These are phyloP conservation scores for Phytomonas sp. DNA, from an alignment of 208 protist genomes.

Conservation along the genomic window DNA sequence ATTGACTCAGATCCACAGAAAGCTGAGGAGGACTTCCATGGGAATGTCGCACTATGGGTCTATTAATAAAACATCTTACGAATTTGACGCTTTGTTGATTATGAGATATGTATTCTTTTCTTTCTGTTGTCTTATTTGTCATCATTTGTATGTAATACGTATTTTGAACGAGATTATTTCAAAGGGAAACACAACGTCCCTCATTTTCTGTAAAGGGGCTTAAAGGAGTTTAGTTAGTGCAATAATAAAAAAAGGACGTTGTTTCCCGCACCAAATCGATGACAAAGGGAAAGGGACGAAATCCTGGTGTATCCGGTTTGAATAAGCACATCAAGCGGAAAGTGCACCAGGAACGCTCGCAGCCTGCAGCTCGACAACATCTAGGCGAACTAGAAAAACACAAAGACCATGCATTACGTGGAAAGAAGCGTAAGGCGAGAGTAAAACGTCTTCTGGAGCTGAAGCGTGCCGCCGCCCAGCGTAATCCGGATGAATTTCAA, in stretches of 20 bases:
- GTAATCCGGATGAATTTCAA: constrained; percentile 92
- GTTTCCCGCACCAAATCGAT: constrained; percentile 17
- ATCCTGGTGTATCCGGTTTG: constrained; percentile 71
- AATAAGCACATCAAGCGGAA: constrained; percentile 87
- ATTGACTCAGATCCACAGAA: neutral
- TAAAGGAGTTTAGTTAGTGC: neutral
- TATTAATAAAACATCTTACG: neutral
- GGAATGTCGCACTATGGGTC: neutral
- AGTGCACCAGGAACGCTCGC: constrained; percentile 85
- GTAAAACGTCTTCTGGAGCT: constrained; percentile 64
- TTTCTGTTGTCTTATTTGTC: neutral
- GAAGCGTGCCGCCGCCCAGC: constrained; percentile 76
- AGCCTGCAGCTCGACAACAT: constrained; percentile 66
- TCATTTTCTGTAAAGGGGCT: neutral
- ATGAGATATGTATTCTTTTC: neutral
- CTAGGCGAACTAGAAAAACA: constrained; percentile 91
- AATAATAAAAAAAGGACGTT: neutral
- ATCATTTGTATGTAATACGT: neutral
- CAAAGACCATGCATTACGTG: constrained; percentile 87
- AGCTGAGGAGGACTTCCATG: neutral
- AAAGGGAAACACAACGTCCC: neutral
- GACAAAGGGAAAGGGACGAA: constrained; percentile 84
- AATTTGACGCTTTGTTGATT: neutral
- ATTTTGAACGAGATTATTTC: neutral
- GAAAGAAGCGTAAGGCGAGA: constrained; percentile 71